Evolutionary conservation across 2,329 filamentous ascomycete genomes (phyloP).

Genomic region (Sordariomycetes sp.): DNA sequence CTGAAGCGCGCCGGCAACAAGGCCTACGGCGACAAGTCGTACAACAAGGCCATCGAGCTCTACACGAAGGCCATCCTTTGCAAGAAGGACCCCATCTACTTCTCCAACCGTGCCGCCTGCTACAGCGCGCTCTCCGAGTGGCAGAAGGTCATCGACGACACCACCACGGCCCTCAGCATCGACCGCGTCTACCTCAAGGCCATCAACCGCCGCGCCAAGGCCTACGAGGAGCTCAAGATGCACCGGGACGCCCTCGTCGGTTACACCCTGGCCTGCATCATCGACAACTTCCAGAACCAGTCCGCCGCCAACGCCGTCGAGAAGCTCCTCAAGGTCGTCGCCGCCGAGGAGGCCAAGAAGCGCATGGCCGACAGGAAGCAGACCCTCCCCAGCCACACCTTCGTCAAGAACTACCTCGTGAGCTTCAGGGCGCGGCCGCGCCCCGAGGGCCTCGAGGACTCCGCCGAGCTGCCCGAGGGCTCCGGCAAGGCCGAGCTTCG

Average conservation of each 20-base stretch:
- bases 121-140: slow-evolving; percentile 88
- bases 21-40: slow-evolving; percentile 88
- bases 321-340: slow-evolving; percentile 88
- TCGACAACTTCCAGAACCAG: slow-evolving; percentile 93
- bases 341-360: slow-evolving; percentile 82
- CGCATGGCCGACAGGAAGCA: slow-evolving; percentile 77
- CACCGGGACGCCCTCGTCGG: slow-evolving; percentile 93
- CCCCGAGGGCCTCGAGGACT: slow-evolving; percentile 71
- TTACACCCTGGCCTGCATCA: slow-evolving; percentile 98
- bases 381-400: slow-evolving; percentile 88
- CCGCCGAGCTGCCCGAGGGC: slow-evolving; percentile 61
- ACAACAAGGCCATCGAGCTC: slow-evolving; percentile 83
- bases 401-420: slow-evolving; percentile 96
- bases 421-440: slow-evolving; percentile 81
- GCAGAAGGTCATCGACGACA: slow-evolving; percentile 95
- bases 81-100: slow-evolving; percentile 96
- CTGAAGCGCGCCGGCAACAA: slow-evolving; percentile 94
- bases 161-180: slow-evolving; percentile 84
- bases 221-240: slow-evolving; percentile 84
- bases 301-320: slow-evolving; percentile 81
- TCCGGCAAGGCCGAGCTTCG: slow-evolving; percentile 78
- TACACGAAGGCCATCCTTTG: slow-evolving; percentile 94
- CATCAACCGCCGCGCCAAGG: slow-evolving; percentile 88
- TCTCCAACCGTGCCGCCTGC: slow-evolving; percentile 96
- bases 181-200: slow-evolving; percentile 97